Percentiles rank a stretch among this genome's conserved stretches.
phyloP scores from a whole-genome alignment of 2,329 filamentous ascomycete genomes.

The Neopestalotiopsis clavispora region DNA sequence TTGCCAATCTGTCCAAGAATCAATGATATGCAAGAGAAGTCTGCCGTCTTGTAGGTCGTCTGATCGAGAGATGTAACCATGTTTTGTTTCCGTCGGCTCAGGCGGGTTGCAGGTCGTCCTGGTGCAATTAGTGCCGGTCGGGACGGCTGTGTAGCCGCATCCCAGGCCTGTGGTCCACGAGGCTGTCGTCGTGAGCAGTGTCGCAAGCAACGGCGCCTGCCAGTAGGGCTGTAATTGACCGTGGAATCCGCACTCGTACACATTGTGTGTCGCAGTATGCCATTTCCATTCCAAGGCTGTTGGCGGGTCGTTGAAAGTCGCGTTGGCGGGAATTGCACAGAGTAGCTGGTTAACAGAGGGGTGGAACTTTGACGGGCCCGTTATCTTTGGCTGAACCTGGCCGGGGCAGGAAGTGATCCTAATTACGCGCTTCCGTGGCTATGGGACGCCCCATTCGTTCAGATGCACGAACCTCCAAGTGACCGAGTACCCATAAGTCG shows the following conservation, averaged over 20 bases:
- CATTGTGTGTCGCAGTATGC: constrained; percentile 58
- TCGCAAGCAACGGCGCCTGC: constrained; percentile 62
- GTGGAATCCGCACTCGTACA: constrained; percentile 60
- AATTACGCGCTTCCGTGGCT: constrained; percentile 54
- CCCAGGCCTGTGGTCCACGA: no score
- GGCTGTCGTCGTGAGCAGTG: no score
- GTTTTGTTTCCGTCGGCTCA: no score
- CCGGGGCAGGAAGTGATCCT: constrained; percentile 68
- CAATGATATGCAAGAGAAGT: constrained; percentile 66
- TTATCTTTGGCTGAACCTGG: constrained; percentile 69
- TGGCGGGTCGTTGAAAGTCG: constrained; percentile 42
- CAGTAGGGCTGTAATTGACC: constrained; percentile 66
- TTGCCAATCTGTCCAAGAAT: constrained; percentile 76
- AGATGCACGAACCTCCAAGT: constrained; percentile 66
- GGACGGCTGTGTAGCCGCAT: no score
- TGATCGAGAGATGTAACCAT: no score
- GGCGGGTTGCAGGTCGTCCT: no score
- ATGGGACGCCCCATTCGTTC: constrained; percentile 53
- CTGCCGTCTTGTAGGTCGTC: no score
- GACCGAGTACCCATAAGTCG: constrained; percentile 68
- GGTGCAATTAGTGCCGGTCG: no score
- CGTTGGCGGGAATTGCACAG: constrained; percentile 27
- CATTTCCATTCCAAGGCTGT: constrained; percentile 48
- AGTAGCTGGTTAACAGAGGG: constrained; percentile 48
- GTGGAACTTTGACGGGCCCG: constrained; percentile 60